Evolutionary conservation across 208 protist genomes (phyloP).

Genomic region (Blastocrithidia nonstop): DNA sequence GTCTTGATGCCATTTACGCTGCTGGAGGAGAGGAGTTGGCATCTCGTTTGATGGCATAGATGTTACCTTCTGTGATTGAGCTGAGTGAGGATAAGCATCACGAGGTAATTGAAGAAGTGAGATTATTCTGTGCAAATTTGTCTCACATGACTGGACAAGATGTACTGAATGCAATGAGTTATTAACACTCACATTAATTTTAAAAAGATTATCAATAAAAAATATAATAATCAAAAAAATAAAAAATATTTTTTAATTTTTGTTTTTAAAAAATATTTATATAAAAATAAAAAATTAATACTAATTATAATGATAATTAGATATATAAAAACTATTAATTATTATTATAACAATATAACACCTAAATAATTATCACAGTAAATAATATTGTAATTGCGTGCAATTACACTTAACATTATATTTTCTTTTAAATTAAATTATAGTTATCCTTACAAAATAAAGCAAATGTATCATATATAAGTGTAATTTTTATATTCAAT

Average conservation of each 20-base stretch:
- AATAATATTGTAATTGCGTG: too few relatives aligned
- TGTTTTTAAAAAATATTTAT: conserved; percentile 2
- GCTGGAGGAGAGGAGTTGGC: conserved; percentile 83
- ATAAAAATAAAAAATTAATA: not conserved
- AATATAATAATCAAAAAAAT: conserved; percentile 3
- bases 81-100: conserved; percentile 74
- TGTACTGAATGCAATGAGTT: conserved; percentile 79
- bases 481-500: too few relatives aligned
- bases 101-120: conserved; percentile 64
- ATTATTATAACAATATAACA: too few relatives aligned
- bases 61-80: conserved; percentile 79
- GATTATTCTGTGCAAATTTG: conserved; percentile 64
- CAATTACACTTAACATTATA: too few relatives aligned
- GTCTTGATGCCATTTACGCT: conserved; percentile 70
- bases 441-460: too few relatives aligned
- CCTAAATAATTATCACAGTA: too few relatives aligned
- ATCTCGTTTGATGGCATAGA: conserved; percentile 77
- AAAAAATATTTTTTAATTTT: conserved; percentile 4
- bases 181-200: conserved; percentile 3
- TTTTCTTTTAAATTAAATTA: too few relatives aligned
- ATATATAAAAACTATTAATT: too few relatives aligned
- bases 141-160: conserved; percentile 80
- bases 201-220: not conserved
- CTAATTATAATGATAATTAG: too few relatives aligned
- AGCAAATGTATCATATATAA: too few relatives aligned